Conservation (phyloP, 2,329 filamentous ascomycete genomes). For the Alternaria sp. region DNA sequence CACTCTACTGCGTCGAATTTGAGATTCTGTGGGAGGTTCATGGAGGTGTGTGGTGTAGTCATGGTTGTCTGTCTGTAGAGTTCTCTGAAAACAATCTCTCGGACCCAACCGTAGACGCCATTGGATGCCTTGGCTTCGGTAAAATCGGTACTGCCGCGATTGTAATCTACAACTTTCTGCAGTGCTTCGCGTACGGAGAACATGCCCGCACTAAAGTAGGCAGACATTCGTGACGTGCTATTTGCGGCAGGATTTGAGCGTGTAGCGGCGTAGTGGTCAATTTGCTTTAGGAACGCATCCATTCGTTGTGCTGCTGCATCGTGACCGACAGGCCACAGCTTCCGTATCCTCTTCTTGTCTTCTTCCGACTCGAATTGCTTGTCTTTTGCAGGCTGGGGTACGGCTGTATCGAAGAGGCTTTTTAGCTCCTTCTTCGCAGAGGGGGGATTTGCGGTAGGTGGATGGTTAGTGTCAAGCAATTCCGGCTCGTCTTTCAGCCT, state of each 20-base stretch:
- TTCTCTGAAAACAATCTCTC: constrained; percentile 60
- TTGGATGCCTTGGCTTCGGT: constrained; percentile 44
- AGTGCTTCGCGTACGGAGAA: constrained; percentile 56
- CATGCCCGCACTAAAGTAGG: constrained; percentile 56
- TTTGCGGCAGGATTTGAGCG: constrained; percentile 53
- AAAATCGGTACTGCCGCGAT: constrained; percentile 53
- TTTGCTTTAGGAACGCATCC: constrained; percentile 51
- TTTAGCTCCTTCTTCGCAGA: constrained; percentile 36
- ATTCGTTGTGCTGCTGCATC: constrained; percentile 52
- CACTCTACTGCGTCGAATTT: constrained; percentile 60
- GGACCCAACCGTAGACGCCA: constrained; percentile 55
- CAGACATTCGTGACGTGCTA: constrained; percentile 50
- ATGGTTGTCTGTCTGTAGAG: constrained; percentile 58
- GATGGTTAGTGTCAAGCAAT: constrained; percentile 52
- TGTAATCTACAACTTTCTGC: constrained; percentile 49
- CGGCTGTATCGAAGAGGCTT: constrained; percentile 37
- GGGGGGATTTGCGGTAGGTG: constrained; percentile 50
- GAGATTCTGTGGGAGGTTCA: constrained; percentile 59
- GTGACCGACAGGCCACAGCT: constrained; percentile 55
- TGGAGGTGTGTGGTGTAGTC: constrained; percentile 55
- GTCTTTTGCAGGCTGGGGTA: constrained; percentile 48
- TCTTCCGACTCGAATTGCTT: constrained; percentile 51
- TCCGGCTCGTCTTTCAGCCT: constrained; percentile 51
- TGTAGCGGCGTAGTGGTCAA: constrained; percentile 49
- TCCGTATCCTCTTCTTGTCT: constrained; percentile 49